phyloP scores from a whole-genome alignment of 2,329 filamentous ascomycete genomes.

The Fusarium keratoplasticum region DNA sequence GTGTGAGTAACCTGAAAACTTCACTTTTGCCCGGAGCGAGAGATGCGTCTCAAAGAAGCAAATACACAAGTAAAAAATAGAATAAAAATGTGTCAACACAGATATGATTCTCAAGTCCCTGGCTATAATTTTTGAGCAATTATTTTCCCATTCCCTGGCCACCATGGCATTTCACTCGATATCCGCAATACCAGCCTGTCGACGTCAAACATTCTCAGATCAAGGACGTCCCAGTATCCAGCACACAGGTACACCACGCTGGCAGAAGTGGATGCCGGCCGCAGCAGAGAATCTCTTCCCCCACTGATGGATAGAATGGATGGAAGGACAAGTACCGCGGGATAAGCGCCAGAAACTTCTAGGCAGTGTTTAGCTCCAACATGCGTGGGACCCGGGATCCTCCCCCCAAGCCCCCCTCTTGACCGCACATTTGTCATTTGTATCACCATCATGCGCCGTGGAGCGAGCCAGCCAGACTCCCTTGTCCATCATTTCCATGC shows the following conservation, averaged over 20 bases:
- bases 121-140: background rate
- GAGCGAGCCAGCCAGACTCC: constrained; percentile 1
- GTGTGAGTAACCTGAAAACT: background rate
- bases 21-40: background rate
- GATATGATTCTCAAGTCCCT: background rate
- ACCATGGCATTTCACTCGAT: background rate
- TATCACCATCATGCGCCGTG: background rate
- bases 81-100: background rate
- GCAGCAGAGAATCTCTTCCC: background rate
- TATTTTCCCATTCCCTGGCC: background rate
- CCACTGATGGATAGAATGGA: background rate
- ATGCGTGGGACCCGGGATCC: background rate
- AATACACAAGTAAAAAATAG: background rate
- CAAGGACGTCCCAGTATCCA: background rate
- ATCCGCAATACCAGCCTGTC: background rate
- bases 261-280: background rate
- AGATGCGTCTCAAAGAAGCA: background rate
- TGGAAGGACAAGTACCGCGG: constrained; percentile 14
- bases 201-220: background rate
- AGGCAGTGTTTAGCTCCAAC: constrained; percentile 17
- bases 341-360: constrained; percentile 40
- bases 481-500: constrained; percentile 4
- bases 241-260: background rate
- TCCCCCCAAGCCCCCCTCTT: background rate
- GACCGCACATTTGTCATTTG: constrained; percentile 12